Conservation (phyloP, 371 early-diverging fungal species). For the Furculomyces boomerangus region DNA sequence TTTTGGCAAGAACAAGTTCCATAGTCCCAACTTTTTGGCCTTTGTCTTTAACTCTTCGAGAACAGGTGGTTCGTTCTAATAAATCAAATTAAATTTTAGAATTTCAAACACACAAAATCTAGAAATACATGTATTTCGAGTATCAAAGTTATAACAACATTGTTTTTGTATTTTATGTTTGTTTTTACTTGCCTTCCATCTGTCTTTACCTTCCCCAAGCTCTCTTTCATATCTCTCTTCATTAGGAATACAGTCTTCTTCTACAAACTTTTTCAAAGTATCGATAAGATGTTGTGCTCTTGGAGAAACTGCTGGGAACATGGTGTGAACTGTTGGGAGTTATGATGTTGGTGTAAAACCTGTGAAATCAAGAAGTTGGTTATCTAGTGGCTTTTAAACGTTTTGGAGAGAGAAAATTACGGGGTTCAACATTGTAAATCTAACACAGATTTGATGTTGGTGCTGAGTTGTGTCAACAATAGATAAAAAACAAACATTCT, state of each 20-base stretch:
- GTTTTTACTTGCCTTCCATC: conserved; percentile 6
- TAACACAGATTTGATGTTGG: no score
- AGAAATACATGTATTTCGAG: not conserved
- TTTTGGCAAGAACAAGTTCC: conserved; percentile 83
- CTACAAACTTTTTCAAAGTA: conserved; percentile 13
- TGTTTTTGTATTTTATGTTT: not conserved
- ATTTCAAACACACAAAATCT: not conserved
- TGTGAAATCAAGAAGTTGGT: no score
- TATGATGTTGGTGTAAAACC: no score
- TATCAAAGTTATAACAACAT: not conserved
- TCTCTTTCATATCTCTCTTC: conserved; percentile 53
- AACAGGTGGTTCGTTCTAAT: conserved; percentile 37
- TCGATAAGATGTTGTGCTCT: conserved; percentile 13
- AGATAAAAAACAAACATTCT: no score
- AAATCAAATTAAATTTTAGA: not conserved
- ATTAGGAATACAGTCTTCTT: conserved; percentile 90
- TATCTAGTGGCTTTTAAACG: no score
- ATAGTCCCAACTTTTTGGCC: conserved; percentile 75
- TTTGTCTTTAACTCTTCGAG: conserved; percentile 75
- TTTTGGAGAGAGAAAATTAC: no score
- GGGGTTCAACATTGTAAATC: no score
- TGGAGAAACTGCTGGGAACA: conserved; percentile 11
- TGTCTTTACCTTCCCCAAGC: conserved; percentile 53
- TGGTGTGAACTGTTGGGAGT: no score
- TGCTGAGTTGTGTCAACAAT: no score